Evolutionary conservation across 140 eudicot species (phyloP).

Genomic region (Stevia rebaudiana): DNA sequence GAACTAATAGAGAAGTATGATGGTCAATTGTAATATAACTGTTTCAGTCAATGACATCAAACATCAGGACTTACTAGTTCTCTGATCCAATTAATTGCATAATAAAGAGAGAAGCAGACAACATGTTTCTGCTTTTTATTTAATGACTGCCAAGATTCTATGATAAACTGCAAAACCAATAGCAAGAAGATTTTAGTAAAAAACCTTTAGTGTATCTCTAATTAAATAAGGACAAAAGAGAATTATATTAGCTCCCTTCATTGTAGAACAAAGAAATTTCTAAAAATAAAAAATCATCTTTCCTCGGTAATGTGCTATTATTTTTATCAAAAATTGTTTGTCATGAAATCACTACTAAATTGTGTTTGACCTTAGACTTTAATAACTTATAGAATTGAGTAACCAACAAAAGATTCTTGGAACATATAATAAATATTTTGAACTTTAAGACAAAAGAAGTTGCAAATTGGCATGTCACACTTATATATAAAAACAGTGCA

Average conservation of each 20-base stretch:
- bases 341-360: background rate
- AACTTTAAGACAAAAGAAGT: background rate
- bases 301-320: background rate
- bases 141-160: constrained; percentile 48
- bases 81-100: constrained; percentile 82
- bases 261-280: constrained; percentile 7
- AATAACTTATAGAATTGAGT: background rate
- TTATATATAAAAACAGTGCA: background rate
- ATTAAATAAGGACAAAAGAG: background rate
- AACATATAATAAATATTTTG: background rate
- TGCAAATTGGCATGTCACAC: background rate
- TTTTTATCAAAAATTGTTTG: background rate
- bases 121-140: constrained; percentile 57
- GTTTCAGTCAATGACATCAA: constrained; percentile 6
- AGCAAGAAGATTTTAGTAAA: constrained; percentile 22
- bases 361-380: background rate
- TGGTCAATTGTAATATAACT: constrained; percentile 6
- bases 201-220: constrained; percentile 1
- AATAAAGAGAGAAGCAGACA: constrained; percentile 60
- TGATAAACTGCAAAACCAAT: constrained; percentile 41
- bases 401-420: constrained; percentile 3
- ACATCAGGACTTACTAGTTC: constrained; percentile 55
- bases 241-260: constrained; percentile 7
- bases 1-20: constrained; percentile 15
- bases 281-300: too few species aligned